Evolutionary conservation across 345 rosid species (phyloP), one percentile per base, ranked within the genome.

Genomic region (Eucalyptus regnans): DNA sequence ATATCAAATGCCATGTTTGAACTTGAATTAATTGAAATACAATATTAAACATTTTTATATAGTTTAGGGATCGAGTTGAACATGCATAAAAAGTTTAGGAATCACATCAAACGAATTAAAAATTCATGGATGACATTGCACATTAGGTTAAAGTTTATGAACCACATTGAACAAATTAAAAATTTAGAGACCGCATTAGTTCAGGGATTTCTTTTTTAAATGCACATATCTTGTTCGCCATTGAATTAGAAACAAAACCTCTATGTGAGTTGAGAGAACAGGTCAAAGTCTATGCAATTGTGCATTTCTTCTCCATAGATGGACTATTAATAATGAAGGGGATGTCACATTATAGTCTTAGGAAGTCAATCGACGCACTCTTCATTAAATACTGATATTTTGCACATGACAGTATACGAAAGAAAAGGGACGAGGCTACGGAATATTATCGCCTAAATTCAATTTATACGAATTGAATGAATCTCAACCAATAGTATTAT

Each of bases 171-270:
- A 50, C 16, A 50, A 13, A 50, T 50, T 50, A 50, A 50, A 50
- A 50, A 2, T 50, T 50, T 50, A 5, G 0, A 3, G 1, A 50
- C 7, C 51, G 0, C 4, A 52, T 52, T 52, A 52, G 4, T 52
- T 52, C 8, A 3, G 0, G 56, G 4, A 25, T 27, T 60, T 5
- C 5, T 60, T 58, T 9, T 60, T 60, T 27, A 11, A 25, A 60
- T 12, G 31, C 68, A 64, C 37, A 13, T 13, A 64, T 29, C 68
- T 60, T 27, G 66, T 11, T 60, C 31, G 2, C n/a, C 4, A 4
- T 27, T 10, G 68, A 60, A 60, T 60, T 2, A 62, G 12, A 4
- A 62, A 14, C 18, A 64, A n/a, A 64, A 64, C 37, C 18, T 64
- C 17, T 7, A 60, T 0, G 31, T 27, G 2, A 64, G 9, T 64